Evolutionary conservation across 2,329 filamentous ascomycete genomes (phyloP).

Genomic region (Penicillium brevicompactum): DNA sequence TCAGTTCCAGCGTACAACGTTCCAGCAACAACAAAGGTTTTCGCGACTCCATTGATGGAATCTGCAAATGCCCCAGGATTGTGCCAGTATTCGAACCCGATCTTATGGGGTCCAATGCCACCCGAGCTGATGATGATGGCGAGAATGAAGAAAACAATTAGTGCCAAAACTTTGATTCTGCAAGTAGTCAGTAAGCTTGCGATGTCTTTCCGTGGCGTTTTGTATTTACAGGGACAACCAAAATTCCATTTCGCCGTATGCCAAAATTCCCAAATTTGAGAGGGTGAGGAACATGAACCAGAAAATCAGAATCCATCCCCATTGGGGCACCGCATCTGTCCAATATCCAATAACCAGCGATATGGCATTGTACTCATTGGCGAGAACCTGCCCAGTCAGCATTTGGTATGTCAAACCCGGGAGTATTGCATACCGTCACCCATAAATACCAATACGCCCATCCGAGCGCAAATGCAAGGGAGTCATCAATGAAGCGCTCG

Average conservation of each 20-base stretch:
- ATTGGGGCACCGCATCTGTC: constrained; percentile 48
- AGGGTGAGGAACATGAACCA: constrained; percentile 48
- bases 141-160: constrained; percentile 36
- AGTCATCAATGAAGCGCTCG: constrained; percentile 71
- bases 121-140: constrained; percentile 38
- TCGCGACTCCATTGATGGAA: constrained; percentile 39
- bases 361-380: constrained; percentile 52
- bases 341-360: constrained; percentile 50
- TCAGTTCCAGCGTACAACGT: constrained; percentile 39
- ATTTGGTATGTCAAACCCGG: background rate
- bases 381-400: constrained; percentile 26
- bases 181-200: constrained; percentile 1
- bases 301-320: constrained; percentile 51
- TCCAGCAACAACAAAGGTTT: constrained; percentile 38
- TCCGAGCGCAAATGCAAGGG: constrained; percentile 68
- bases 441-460: constrained; percentile 67
- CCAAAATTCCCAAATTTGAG: constrained; percentile 44
- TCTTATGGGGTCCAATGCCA: constrained; percentile 31
- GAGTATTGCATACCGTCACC: constrained; percentile 36
- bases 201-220: background rate
- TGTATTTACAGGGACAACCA: constrained; percentile 38
- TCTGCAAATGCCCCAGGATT: constrained; percentile 38
- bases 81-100: constrained; percentile 43
- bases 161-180: constrained; percentile 36
- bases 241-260: constrained; percentile 58